A percentile compares a stretch with the other conserved stretches of the same genome.
phyloP scores from a whole-genome alignment of 805 yeast species.

The Wickerhamomyces silvicola region DNA sequence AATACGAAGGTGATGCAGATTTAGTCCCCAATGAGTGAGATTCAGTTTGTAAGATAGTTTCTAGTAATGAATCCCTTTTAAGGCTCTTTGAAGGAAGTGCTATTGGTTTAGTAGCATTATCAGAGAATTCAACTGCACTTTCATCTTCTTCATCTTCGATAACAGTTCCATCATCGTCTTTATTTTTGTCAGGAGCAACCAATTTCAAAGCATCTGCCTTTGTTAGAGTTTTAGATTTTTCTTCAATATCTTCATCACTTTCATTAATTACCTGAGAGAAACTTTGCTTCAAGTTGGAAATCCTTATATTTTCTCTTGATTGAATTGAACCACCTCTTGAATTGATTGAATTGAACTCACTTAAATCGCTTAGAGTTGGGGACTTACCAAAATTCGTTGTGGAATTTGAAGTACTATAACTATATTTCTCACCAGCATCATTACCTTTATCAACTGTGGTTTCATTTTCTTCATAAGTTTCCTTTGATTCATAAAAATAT shows the following conservation, averaged over 20 bases:
- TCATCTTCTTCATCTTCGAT: slow-evolving; percentile 17
- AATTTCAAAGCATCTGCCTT: slow-evolving; percentile 17
- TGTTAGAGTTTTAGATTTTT: slow-evolving; percentile 9
- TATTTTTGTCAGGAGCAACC: slow-evolving; percentile 7
- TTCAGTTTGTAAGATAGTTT: slow-evolving; percentile 14
- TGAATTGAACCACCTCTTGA: slow-evolving; percentile 5
- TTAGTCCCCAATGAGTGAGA: neutral
- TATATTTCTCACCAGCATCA: slow-evolving; percentile 5
- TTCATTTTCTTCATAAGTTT: neutral
- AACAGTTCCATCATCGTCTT: neutral
- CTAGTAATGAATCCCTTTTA: slow-evolving; percentile 21
- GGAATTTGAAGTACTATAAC: slow-evolving; percentile 24
- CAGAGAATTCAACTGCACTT: slow-evolving; percentile 15
- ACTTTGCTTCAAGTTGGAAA: slow-evolving; percentile 13
- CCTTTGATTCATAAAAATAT: too few species aligned
- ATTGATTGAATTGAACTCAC: slow-evolving; percentile 14
- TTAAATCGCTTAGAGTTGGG: slow-evolving; percentile 22
- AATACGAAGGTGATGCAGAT: slow-evolving; percentile 7
- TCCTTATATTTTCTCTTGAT: slow-evolving; percentile 8
- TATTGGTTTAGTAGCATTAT: slow-evolving; percentile 15
- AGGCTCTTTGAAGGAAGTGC: slow-evolving; percentile 7
- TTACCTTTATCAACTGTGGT: slow-evolving; percentile 3
- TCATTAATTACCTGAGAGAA: slow-evolving; percentile 4
- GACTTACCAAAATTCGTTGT: slow-evolving; percentile 21
- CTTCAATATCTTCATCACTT: slow-evolving; percentile 11